A percentile compares a stretch with the other conserved stretches of the same genome.
These are phyloP conservation scores for Chlorophyllum brunneum DNA, from an alignment of 768 basidiomycete species.

Conservation along the genomic window DNA sequence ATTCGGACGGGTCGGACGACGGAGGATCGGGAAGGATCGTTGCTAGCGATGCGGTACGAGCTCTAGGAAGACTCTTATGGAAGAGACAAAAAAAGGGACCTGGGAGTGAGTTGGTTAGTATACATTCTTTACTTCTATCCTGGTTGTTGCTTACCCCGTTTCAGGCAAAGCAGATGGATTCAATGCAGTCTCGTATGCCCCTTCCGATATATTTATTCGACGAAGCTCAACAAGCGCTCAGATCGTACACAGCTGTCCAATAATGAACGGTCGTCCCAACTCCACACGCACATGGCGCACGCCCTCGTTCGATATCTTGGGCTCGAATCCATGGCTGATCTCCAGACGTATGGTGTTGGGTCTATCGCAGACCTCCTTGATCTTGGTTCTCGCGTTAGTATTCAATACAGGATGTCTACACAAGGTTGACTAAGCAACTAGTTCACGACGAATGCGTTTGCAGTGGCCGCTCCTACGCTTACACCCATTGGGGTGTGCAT, in stretches of 20 bases:
- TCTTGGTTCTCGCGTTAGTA: constrained; percentile 64
- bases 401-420: not conserved
- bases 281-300: constrained; percentile 70
- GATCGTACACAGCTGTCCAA: constrained; percentile 51
- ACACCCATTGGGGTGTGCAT: constrained; percentile 82
- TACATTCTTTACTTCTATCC: not conserved
- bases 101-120: constrained; percentile 54
- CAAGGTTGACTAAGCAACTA: constrained; percentile 24
- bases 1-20: constrained; percentile 13
- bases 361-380: constrained; percentile 64
- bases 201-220: not conserved
- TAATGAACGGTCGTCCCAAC: constrained; percentile 32
- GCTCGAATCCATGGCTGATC: constrained; percentile 52
- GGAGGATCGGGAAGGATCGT: constrained; percentile 24
- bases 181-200: constrained; percentile 73
- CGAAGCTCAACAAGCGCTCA: constrained; percentile 20
- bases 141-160: not conserved
- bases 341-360: constrained; percentile 52
- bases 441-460: constrained; percentile 92
- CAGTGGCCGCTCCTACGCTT: constrained; percentile 73
- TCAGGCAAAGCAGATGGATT: constrained; percentile 60
- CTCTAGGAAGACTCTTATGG: constrained; percentile 76
- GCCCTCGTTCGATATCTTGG: constrained; percentile 70
- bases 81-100: constrained; percentile 49
- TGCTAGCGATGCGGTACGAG: constrained; percentile 78